Conservation (phyloP, 2,329 filamentous ascomycete genomes). For the Fusarium piperis region DNA sequence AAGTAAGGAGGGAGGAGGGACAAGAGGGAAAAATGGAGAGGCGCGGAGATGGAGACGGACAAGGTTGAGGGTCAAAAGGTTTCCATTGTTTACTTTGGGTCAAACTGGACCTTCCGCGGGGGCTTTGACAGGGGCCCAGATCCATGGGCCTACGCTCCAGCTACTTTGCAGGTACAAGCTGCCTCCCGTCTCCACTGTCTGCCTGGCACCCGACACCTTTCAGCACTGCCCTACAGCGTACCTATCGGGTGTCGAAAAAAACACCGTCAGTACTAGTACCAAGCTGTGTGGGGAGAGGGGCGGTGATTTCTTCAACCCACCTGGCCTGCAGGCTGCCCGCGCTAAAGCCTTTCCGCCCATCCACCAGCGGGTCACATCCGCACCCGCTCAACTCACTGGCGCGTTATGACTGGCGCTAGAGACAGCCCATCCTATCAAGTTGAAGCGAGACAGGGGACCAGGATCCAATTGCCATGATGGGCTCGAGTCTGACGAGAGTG, state of each 20-base stretch:
- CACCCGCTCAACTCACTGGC: constrained; percentile 24
- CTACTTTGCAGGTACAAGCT: too few relatives aligned
- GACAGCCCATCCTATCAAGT: constrained; percentile 29
- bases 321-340: constrained; percentile 7
- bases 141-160: too few relatives aligned
- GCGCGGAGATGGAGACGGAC: constrained; percentile 16
- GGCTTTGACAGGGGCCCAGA: constrained; percentile 33
- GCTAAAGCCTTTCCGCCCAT: too few relatives aligned
- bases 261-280: too few relatives aligned
- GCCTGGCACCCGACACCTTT: background rate
- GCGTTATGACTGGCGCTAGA: constrained; percentile 19
- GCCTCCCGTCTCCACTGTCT: too few relatives aligned
- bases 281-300: too few relatives aligned
- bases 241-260: background rate
- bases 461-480: constrained; percentile 23
- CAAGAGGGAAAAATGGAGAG: constrained; percentile 15
- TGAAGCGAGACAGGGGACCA: constrained; percentile 14
- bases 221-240: constrained; percentile 10
- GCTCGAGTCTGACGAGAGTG: constrained; percentile 10
- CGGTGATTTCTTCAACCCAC: background rate
- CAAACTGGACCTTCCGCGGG: background rate
- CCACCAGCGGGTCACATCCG: too few relatives aligned
- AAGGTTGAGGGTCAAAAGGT: background rate
- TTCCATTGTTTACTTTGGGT: constrained; percentile 36
- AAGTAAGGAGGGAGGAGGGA: constrained; percentile 21